A percentile compares a stretch with the other conserved stretches of the same genome.
These are phyloP conservation scores for Schoenoplectus triqueter DNA, from an alignment of 202 grass and related monocot species.

Conservation along the genomic window DNA sequence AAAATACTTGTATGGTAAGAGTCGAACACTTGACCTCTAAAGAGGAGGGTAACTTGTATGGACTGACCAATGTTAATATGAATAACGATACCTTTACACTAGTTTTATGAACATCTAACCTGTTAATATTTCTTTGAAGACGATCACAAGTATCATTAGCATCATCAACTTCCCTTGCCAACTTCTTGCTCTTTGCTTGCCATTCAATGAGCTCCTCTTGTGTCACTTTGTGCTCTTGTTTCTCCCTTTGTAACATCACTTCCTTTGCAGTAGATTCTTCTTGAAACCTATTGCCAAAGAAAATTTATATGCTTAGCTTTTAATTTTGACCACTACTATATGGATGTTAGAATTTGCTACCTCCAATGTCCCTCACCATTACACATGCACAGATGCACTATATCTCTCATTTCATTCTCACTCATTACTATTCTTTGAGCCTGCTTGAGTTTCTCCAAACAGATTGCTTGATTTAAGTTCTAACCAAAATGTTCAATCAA, in stretches of 20 bases:
- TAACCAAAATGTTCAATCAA: not conserved
- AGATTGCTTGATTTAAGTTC: not conserved
- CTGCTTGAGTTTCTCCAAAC: not conserved
- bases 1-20: conserved; percentile 26
- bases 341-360: not conserved
- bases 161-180: conserved; percentile 37
- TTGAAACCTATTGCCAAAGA: conserved; percentile 26
- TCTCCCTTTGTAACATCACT: conserved; percentile 39
- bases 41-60: not conserved
- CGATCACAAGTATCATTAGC: conserved; percentile 39
- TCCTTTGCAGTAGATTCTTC: conserved; percentile 35
- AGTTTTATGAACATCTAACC: conserved; percentile 34
- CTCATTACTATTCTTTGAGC: not conserved
- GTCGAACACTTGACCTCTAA: conserved; percentile 31
- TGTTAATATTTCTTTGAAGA: conserved; percentile 43
- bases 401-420: not conserved
- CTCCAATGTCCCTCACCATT: not conserved
- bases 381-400: not conserved
- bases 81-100: conserved; percentile 10
- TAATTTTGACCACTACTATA: not conserved
- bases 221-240: conserved; percentile 41
- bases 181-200: conserved; percentile 36
- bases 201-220: conserved; percentile 26
- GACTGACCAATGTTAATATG: conserved; percentile 14
- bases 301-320: conserved; percentile 4